Percentiles rank a stretch among this genome's conserved stretches.
Evolutionary conservation across 2,329 filamentous ascomycete genomes (phyloP).

Genomic region (Trichoderma semiorbis): DNA sequence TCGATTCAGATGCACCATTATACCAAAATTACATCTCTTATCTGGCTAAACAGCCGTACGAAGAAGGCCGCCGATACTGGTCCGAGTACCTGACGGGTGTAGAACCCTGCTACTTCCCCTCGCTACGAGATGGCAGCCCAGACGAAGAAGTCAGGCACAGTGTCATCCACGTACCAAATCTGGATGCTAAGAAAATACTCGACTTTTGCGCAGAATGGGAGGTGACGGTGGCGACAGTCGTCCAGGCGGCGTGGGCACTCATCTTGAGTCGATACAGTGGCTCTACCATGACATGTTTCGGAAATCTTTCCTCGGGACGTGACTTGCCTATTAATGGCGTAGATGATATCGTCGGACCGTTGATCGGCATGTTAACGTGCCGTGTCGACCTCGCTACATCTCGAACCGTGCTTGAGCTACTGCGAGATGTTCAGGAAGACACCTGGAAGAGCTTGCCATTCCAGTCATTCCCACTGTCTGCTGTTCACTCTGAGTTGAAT

Average conservation of each 20-base stretch:
- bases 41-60: too few relatives aligned
- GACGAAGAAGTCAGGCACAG: not conserved
- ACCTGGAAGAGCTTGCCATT: conserved; percentile 45
- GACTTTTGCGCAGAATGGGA: conserved; percentile 23
- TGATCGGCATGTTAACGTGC: conserved; percentile 52
- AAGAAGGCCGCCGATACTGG: not conserved
- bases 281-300: conserved; percentile 48
- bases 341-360: conserved; percentile 23
- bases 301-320: conserved; percentile 29
- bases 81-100: not conserved
- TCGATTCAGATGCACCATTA: not conserved
- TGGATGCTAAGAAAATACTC: not conserved
- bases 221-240: conserved; percentile 47
- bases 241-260: conserved; percentile 52
- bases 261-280: conserved; percentile 47
- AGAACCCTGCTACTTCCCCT: conserved; percentile 1
- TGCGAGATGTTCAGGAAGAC: conserved; percentile 38
- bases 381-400: conserved; percentile 36
- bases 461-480: conserved; percentile 48
- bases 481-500: not conserved
- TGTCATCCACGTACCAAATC: not conserved
- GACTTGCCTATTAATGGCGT: conserved; percentile 22
- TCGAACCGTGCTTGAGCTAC: not conserved
- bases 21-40: too few relatives aligned
- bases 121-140: not conserved